Base-by-base conservation (phyloP, 805 yeast species). In the Candida coquimbonensis region DNA sequence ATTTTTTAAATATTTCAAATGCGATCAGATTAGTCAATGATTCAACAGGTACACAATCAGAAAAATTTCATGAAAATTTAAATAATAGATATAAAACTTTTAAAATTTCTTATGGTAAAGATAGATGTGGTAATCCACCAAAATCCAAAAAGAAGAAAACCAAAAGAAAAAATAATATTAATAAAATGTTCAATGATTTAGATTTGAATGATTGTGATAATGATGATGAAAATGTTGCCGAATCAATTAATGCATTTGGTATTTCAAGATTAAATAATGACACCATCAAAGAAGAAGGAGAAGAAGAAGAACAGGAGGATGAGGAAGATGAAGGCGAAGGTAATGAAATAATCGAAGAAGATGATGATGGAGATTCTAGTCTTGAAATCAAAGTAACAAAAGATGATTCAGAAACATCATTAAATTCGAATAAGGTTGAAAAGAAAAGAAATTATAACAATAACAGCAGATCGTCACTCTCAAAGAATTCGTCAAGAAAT, bases 71-170 rank as follows among this genome's bases (percentile, higher is more conserved):
- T 43, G 62, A 57, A 14, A 60, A 65, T 9, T 74, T 72, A 34
- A 63, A 66, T 48, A 63, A 70, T 31, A 72, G 71, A 52, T 85
- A 84, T 55, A 55, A 55, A 37, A 66, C 70, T 5, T 77, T 79
- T 53, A 78, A 79, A 49, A 78, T 85, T 39, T 75, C 78, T 42
- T 85, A 74, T 63, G 95, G 88, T 39, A 82, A 82, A 55, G 95
- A 85, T 63, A 72, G 95, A 58, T 85, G 95, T 67, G 95, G 84
- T 3, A 83, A 83, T 56, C 87, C 76, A 31, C 83, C 80, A 48
- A 83, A 76, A 65, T 56, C 60, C 45, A 72, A 55, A 58, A 67
- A 63, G 51, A 66, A 55, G 57, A 69, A 59, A 59, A 66, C 51
- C 42, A 51, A 55, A 49, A 45, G 61, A 53, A 45, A 52, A 11